These are phyloP conservation scores for Phytopythium cucurbitacearum DNA, from an alignment of 352 stramenopile genomes.

Conservation along the genomic window DNA sequence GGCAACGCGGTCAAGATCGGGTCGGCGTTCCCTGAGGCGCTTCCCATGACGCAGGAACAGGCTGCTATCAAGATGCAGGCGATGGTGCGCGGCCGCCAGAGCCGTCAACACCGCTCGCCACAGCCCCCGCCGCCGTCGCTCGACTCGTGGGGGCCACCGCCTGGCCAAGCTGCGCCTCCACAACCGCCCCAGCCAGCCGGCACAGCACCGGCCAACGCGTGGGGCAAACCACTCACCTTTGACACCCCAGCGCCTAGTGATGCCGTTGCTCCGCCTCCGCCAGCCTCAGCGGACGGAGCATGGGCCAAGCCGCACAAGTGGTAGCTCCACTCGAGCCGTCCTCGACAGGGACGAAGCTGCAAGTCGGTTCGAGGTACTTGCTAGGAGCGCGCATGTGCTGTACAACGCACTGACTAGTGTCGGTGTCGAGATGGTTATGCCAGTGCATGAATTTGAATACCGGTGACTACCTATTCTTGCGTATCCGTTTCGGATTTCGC, in stretches of 20 bases:
- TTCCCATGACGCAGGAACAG: constrained; percentile 66
- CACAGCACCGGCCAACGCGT: constrained; percentile 19
- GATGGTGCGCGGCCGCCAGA: constrained; percentile 41
- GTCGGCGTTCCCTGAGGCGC: constrained; percentile 72
- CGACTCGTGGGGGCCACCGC: constrained; percentile 31
- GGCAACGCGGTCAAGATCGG: constrained; percentile 76
- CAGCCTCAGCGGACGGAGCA: constrained; percentile 19
- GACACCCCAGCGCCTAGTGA: constrained; percentile 1
- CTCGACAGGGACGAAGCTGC: too few relatives aligned
- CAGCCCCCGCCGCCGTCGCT: constrained; percentile 24
- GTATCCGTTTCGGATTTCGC: too few relatives aligned
- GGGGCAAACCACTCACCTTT: constrained; percentile 18
- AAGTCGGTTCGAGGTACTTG: too few relatives aligned
- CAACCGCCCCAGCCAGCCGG: constrained; percentile 8
- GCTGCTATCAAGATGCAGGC: constrained; percentile 76
- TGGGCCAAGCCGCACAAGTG: constrained; percentile 72
- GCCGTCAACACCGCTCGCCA: constrained; percentile 19
- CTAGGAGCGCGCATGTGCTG: too few relatives aligned
- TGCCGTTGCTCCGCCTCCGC: constrained; percentile 6
- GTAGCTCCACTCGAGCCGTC: constrained; percentile 3
- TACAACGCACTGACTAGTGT: too few relatives aligned
- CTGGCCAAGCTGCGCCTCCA: constrained; percentile 19
- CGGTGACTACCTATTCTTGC: too few relatives aligned
- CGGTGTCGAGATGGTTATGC: too few relatives aligned
- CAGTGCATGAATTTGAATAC: too few relatives aligned